A percentile compares a stretch with the other conserved stretches of the same genome.
Conservation (phyloP, 176 grass and related monocot genomes). For the Musa schizocarpa region DNA sequence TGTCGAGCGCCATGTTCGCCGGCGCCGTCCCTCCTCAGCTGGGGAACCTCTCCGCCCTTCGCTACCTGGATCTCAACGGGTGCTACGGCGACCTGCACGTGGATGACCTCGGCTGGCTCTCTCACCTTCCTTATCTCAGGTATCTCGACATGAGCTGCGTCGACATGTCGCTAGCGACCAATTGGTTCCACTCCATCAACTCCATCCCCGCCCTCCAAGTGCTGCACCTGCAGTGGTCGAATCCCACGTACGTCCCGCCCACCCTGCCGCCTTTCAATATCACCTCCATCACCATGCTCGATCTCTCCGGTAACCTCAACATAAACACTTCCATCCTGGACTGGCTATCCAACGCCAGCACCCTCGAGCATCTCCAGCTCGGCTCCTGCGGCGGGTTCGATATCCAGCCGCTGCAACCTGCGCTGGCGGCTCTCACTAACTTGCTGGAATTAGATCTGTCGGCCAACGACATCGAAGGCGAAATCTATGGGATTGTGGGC, state of each 20-base stretch:
- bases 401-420: slow-evolving; percentile 15
- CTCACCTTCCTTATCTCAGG: too few relatives aligned
- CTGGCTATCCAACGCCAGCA: slow-evolving; percentile 30
- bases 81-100: too few relatives aligned
- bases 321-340: slow-evolving; percentile 12
- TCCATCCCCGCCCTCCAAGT: too few relatives aligned
- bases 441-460: background rate
- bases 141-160: too few relatives aligned
- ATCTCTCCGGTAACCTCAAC: slow-evolving; percentile 24
- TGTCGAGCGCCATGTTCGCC: slow-evolving; percentile 11
- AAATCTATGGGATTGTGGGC: too few relatives aligned
- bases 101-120: too few relatives aligned
- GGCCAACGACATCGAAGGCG: too few relatives aligned
- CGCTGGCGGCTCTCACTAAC: slow-evolving; percentile 19
- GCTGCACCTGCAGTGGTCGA: too few relatives aligned
- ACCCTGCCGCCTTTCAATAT: slow-evolving; percentile 15
- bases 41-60: slow-evolving; percentile 25
- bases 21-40: slow-evolving; percentile 28
- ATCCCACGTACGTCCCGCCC: slow-evolving; percentile 6
- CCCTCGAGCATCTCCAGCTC: slow-evolving; percentile 13
- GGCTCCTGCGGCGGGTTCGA: background rate
- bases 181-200: too few relatives aligned
- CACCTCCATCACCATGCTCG: slow-evolving; percentile 22
- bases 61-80: slow-evolving; percentile 20
- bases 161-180: background rate